These are phyloP conservation scores for Durusdinium trenchii DNA, from an alignment of 73 alveolate species.

Conservation along the genomic window DNA sequence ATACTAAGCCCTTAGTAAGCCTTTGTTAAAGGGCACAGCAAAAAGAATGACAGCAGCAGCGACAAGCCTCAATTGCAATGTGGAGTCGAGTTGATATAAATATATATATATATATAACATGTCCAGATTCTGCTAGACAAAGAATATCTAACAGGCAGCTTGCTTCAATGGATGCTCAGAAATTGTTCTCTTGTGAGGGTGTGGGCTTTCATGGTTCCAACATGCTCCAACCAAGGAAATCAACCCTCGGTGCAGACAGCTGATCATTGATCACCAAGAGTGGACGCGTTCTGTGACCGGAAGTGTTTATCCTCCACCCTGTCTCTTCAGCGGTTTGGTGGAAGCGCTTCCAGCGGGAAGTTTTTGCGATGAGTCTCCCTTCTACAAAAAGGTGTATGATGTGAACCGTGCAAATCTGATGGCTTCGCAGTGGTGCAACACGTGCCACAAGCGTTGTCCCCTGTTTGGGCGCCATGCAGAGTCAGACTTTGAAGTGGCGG, in stretches of 20 bases:
- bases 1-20: too few relatives aligned
- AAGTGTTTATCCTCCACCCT: neutral
- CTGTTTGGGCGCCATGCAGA: neutral
- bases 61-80: too few relatives aligned
- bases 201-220: too few relatives aligned
- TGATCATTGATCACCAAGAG: neutral
- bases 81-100: too few relatives aligned
- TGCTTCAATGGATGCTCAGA: too few relatives aligned
- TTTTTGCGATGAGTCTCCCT: neutral
- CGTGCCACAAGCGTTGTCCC: neutral
- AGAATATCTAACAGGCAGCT: too few relatives aligned
- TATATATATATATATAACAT: too few relatives aligned
- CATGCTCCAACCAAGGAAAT: too few relatives aligned
- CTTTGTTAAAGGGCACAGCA: too few relatives aligned
- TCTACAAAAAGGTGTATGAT: neutral
- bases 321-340: neutral
- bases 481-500: neutral
- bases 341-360: neutral
- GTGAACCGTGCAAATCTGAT: neutral
- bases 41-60: too few relatives aligned
- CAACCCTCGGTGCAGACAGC: neutral
- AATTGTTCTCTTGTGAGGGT: too few relatives aligned
- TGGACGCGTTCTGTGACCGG: neutral
- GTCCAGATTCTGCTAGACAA: too few relatives aligned
- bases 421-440: neutral